These are phyloP conservation scores for Fimicolochytrium jonesii DNA, from an alignment of 192 early-diverging fungal genomes.

Conservation along the genomic window DNA sequence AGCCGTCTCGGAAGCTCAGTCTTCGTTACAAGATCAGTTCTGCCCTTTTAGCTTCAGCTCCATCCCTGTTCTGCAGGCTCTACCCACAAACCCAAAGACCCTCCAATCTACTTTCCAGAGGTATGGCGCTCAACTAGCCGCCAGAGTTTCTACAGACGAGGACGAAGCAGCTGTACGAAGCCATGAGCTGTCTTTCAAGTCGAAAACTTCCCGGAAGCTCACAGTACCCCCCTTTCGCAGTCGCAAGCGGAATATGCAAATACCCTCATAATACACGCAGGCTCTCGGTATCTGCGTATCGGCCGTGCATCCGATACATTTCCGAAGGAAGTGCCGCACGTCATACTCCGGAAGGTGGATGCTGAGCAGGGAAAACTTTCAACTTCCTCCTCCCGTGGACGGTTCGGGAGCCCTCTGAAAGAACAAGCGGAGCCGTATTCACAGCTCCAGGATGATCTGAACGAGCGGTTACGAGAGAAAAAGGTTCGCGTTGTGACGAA, in stretches of 20 bases:
- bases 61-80: neutral
- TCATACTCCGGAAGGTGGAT: slow-evolving; percentile 61
- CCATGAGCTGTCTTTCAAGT: neutral
- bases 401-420: neutral
- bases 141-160: neutral
- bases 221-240: neutral
- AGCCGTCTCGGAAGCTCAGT: too few species aligned
- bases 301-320: slow-evolving; percentile 79
- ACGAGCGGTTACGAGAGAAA: slow-evolving; percentile 71
- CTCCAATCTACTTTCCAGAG: neutral
- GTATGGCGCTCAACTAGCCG: neutral
- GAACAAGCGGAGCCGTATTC: slow-evolving; percentile 13
- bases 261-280: slow-evolving; percentile 82
- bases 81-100: slow-evolving; percentile 1
- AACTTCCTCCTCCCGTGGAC: neutral
- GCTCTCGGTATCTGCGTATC: slow-evolving; percentile 77
- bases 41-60: neutral
- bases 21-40: too few species aligned
- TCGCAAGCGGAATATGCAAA: slow-evolving; percentile 51
- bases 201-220: neutral
- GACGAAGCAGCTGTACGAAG: neutral
- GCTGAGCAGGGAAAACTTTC: neutral
- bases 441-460: slow-evolving; percentile 64
- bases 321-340: slow-evolving; percentile 71
- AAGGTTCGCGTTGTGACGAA: slow-evolving; percentile 77